phyloP scores from a whole-genome alignment of 83 land plant species.

The Picea abies region DNA sequence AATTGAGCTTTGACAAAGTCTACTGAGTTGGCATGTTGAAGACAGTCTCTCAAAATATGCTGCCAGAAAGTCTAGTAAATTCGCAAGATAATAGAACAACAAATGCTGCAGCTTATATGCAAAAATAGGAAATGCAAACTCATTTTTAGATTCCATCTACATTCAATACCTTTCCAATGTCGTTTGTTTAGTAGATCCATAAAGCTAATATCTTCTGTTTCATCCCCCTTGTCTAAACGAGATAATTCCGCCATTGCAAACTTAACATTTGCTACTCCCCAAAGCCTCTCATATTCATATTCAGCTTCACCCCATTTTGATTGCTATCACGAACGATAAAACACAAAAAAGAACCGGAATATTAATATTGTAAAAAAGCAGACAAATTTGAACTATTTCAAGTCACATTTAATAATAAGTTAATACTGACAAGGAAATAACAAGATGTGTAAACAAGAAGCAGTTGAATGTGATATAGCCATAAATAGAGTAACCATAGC shows the following conservation, averaged over 20 bases:
- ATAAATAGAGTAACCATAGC: neutral
- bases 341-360: neutral
- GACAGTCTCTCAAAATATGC: neutral
- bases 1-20: neutral
- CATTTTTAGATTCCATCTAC: neutral
- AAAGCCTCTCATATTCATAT: slow-evolving; percentile 74
- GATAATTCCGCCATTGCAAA: slow-evolving; percentile 72
- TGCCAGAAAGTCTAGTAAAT: neutral
- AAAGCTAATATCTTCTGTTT: slow-evolving; percentile 50
- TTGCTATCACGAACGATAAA: slow-evolving; percentile 30
- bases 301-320: slow-evolving; percentile 79
- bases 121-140: neutral
- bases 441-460: neutral
- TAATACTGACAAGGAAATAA: neutral
- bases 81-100: neutral
- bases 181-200: slow-evolving; percentile 66
- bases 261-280: slow-evolving; percentile 78
- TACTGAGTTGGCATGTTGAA: neutral
- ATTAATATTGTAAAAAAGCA: neutral
- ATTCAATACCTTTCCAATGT: slow-evolving; percentile 61
- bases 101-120: neutral
- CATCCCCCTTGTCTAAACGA: slow-evolving; percentile 65
- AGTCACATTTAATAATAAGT: neutral
- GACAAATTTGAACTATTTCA: neutral
- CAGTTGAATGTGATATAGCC: neutral